phyloP scores from a whole-genome alignment of 768 basidiomycete genomes.

The Dictyophora rubrovolvata region DNA sequence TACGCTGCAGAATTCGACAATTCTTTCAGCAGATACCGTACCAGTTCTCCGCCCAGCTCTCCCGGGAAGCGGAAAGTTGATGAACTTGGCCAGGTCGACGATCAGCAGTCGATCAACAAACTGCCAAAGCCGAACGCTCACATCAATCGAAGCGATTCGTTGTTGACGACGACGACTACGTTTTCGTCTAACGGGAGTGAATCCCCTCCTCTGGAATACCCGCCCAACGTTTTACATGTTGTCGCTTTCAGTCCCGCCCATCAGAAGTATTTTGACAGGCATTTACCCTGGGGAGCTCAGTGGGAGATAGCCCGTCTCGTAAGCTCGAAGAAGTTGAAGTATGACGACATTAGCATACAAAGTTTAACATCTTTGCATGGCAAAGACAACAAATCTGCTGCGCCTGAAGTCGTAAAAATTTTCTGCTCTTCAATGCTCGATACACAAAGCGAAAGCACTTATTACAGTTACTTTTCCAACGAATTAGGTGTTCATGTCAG shows the following conservation, averaged over 20 bases:
- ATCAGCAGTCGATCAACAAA: not conserved
- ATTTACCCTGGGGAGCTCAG: constrained; percentile 28
- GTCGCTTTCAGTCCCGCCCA: constrained; percentile 1
- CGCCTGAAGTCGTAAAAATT: constrained; percentile 18
- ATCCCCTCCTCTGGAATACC: not conserved
- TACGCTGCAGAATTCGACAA: not conserved
- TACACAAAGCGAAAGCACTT: not conserved
- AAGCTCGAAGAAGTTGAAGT: constrained; percentile 20
- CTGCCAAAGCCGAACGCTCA: not conserved
- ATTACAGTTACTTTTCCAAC: not conserved
- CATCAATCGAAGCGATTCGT: not conserved
- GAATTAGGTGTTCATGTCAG: constrained; percentile 16
- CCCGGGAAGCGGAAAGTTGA: not conserved
- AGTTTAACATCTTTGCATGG: constrained; percentile 21
- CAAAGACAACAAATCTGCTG: constrained; percentile 22
- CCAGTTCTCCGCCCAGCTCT: not conserved
- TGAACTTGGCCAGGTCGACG: not conserved
- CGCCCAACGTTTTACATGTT: not conserved
- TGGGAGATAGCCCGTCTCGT: constrained; percentile 44
- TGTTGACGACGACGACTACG: not conserved
- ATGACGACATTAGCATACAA: constrained; percentile 21
- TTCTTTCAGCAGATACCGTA: not conserved
- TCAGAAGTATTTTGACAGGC: constrained; percentile 1
- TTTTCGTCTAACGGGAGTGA: not conserved
- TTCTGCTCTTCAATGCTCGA: constrained; percentile 4